Evolutionary conservation across 306 rosid genomes (phyloP), one percentile per base, ranked within the genome.

Genomic region (Delonix regia): DNA sequence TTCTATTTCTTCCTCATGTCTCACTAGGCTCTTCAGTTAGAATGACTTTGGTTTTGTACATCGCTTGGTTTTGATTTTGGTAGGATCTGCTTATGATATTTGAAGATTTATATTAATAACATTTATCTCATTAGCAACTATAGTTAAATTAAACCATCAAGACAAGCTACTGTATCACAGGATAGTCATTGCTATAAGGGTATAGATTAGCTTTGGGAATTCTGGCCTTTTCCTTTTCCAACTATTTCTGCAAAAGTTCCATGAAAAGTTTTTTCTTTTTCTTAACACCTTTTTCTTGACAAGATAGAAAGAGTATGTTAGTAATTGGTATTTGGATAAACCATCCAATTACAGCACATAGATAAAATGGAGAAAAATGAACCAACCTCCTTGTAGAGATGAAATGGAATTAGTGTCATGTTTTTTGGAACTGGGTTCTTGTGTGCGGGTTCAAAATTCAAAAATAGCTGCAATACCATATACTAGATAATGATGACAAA

Each of bases 381-480:
- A 96, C 99, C 97, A 82, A 96, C 99, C 97, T 96, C 98, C 11
- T 98, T 96, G 75, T 84, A 88, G 53, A 96, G 94, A 87, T 96
- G 89, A 81, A 96, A 96, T 10, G 98, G 96, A 71, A 86, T 96
- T 52, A 96, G 97, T 76, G 9, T 89, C 42, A 98, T 96, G 73
- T 81, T 91, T 87, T 79, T 90, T 41, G 94, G 93, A 81, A 90
- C 59, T 14, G 82, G 89, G 63, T 83, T 84, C 27, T 79, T 75
- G 44, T 60, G 63, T 51, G 73, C 79, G 55, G 88, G 77, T 73
- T 93, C 98, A 24, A 93, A 90, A 72, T 86, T 84, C 85, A 96
- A 77, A 71, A 96, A 93, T 71, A 93, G 85, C 99, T 96, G 88
- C 57, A 76, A 67, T 73, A 74, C 47, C 68, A 45, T 57, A 47